These are phyloP conservation scores for Yarrowia divulgata DNA, from an alignment of 805 yeast genomes.

Conservation along the genomic window DNA sequence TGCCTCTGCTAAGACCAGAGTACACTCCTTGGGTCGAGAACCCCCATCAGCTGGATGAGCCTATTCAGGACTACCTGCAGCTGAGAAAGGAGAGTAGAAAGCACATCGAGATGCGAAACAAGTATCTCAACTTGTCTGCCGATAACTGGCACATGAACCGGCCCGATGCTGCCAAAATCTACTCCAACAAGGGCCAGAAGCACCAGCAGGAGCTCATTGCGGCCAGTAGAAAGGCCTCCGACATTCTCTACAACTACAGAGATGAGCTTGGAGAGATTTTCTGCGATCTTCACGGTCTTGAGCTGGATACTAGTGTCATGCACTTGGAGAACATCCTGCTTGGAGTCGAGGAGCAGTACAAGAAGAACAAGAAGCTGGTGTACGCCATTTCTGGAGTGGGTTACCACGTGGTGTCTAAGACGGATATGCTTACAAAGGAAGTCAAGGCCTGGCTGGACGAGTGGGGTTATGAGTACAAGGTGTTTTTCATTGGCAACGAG, in stretches of 20 bases:
- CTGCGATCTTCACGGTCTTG: constrained; percentile 51
- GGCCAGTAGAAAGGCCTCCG: constrained; percentile 46
- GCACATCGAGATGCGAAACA: constrained; percentile 49
- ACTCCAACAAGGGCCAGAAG: constrained; percentile 50
- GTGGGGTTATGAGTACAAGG: constrained; percentile 53
- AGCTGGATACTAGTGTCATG: constrained; percentile 50
- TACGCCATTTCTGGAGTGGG: constrained; percentile 51
- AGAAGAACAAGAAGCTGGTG: constrained; percentile 45
- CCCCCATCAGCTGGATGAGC: constrained; percentile 41
- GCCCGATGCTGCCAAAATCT: constrained; percentile 47
- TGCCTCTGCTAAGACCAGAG: constrained; percentile 30
- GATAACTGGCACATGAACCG: constrained; percentile 49
- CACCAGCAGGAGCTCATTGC: constrained; percentile 47
- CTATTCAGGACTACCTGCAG: constrained; percentile 46
- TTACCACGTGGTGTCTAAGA: constrained; percentile 47
- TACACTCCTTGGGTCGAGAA: constrained; percentile 48
- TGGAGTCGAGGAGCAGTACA: constrained; percentile 44
- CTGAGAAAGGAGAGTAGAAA: constrained; percentile 46
- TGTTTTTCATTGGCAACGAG: constrained; percentile 49
- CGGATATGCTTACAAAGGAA: constrained; percentile 48
- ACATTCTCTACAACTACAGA: constrained; percentile 46
- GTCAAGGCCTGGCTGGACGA: constrained; percentile 50
- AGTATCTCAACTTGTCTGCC: constrained; percentile 50
- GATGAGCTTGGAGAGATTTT: constrained; percentile 46
- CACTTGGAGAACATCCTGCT: constrained; percentile 45